These are phyloP conservation scores for Zea luxurians DNA, from an alignment of 176 grass and related monocot genomes.

Conservation along the genomic window DNA sequence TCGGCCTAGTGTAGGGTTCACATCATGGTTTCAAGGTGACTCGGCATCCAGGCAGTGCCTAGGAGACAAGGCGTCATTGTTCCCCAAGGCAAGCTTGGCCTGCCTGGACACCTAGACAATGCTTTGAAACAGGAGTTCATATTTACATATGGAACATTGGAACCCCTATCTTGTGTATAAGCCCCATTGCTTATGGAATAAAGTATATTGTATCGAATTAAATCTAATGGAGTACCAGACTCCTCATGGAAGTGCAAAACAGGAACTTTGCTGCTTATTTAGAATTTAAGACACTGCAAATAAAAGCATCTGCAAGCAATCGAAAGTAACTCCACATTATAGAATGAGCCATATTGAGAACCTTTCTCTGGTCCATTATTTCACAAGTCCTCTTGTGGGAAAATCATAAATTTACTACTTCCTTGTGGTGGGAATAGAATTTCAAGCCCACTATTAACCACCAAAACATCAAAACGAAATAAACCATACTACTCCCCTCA, in stretches of 20 bases:
- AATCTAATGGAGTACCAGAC: background rate
- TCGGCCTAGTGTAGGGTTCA: background rate
- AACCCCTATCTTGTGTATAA: background rate
- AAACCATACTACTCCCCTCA: background rate
- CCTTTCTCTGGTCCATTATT: background rate
- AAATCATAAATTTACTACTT: slow-evolving; percentile 16
- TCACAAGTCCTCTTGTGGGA: background rate
- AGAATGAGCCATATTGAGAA: background rate
- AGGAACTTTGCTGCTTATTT: background rate
- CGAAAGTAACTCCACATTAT: background rate
- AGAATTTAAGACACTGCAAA: slow-evolving; percentile 1
- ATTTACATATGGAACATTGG: background rate
- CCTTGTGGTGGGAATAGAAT: background rate
- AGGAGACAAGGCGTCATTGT: background rate
- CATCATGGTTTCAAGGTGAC: background rate
- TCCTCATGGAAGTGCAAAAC: background rate
- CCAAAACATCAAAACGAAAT: background rate
- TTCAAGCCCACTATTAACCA: background rate
- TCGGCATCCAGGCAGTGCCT: background rate
- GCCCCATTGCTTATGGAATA: background rate
- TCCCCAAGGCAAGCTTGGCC: background rate
- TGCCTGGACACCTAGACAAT: background rate
- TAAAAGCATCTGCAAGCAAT: background rate
- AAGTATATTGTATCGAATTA: background rate
- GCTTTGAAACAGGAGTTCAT: background rate